phyloP scores from a whole-genome alignment of 2,329 filamentous ascomycete genomes.

The Botryotinia convoluta region DNA sequence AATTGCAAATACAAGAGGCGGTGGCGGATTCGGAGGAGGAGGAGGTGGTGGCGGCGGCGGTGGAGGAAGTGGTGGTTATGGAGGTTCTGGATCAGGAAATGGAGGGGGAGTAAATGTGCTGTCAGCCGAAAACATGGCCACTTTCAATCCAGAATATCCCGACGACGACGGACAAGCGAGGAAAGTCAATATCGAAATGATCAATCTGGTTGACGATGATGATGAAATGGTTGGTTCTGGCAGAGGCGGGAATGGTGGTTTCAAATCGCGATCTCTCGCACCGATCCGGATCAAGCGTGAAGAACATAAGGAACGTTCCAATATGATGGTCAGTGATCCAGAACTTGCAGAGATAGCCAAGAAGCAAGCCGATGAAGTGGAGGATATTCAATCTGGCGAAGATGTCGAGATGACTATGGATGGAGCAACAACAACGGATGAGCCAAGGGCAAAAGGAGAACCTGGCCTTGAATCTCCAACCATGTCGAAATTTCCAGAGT shows the following conservation, averaged over 20 bases:
- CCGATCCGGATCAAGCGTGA: slow-evolving; percentile 36
- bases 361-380: slow-evolving; percentile 21
- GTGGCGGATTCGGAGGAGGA: slow-evolving; percentile 16
- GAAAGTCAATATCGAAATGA: slow-evolving; percentile 36
- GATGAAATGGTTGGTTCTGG: slow-evolving; percentile 22
- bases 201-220: slow-evolving; percentile 30
- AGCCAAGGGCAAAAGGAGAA: slow-evolving; percentile 11
- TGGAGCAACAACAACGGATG: neutral
- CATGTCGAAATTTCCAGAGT: slow-evolving; percentile 11
- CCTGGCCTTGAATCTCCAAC: slow-evolving; percentile 12
- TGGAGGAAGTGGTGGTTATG: neutral
- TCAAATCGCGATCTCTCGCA: slow-evolving; percentile 26
- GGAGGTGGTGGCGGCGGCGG: slow-evolving; percentile 15
- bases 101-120: slow-evolving; percentile 6
- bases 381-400: neutral
- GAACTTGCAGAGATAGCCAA: slow-evolving; percentile 17
- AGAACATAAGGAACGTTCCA: slow-evolving; percentile 36
- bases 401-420: slow-evolving; percentile 7
- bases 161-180: slow-evolving; percentile 28
- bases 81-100: slow-evolving; percentile 15
- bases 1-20: slow-evolving; percentile 8
- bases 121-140: slow-evolving; percentile 9
- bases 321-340: slow-evolving; percentile 28
- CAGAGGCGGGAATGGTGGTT: slow-evolving; percentile 22
- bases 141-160: slow-evolving; percentile 33